These are phyloP conservation scores for Isabelozyma pseudorhagii DNA, from an alignment of 805 yeast species.

Conservation along the genomic window DNA sequence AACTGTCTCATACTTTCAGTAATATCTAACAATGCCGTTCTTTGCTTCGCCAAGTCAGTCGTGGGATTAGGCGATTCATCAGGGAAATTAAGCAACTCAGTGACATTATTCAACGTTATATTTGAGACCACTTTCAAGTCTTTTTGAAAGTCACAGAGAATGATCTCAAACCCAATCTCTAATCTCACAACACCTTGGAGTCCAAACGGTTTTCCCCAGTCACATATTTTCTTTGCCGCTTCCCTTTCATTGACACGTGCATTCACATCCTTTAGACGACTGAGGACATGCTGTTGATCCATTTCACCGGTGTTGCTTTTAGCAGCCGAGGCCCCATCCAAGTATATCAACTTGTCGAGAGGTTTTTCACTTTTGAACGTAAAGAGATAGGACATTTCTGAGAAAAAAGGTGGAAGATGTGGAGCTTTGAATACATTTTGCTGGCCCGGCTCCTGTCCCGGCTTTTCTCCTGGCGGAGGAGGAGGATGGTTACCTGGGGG, in stretches of 20 bases:
- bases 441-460: not conserved
- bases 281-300: conserved; percentile 43
- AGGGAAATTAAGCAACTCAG: conserved; percentile 40
- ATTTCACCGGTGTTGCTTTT: conserved; percentile 54
- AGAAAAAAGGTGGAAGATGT: conserved; percentile 1
- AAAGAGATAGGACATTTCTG: conserved; percentile 22
- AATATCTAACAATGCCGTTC: conserved; percentile 18
- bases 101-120: conserved; percentile 34
- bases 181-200: conserved; percentile 58
- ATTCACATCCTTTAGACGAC: conserved; percentile 16
- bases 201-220: conserved; percentile 53
- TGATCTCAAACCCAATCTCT: conserved; percentile 61
- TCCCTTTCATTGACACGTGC: conserved; percentile 33
- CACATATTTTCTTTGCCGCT: conserved; percentile 50
- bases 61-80: conserved; percentile 5
- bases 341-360: conserved; percentile 44
- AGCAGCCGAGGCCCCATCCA: conserved; percentile 74
- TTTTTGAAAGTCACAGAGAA: conserved; percentile 56
- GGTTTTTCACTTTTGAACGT: conserved; percentile 50
- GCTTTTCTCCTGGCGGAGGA: conserved; percentile 5
- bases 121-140: conserved; percentile 46
- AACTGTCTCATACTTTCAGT: conserved; percentile 31
- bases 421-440: not conserved
- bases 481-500: conserved; percentile 4
- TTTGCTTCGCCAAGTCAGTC: conserved; percentile 4